These are phyloP conservation scores for Fusarium marasasianum DNA, from an alignment of 2,329 filamentous ascomycete genomes.

Conservation along the genomic window DNA sequence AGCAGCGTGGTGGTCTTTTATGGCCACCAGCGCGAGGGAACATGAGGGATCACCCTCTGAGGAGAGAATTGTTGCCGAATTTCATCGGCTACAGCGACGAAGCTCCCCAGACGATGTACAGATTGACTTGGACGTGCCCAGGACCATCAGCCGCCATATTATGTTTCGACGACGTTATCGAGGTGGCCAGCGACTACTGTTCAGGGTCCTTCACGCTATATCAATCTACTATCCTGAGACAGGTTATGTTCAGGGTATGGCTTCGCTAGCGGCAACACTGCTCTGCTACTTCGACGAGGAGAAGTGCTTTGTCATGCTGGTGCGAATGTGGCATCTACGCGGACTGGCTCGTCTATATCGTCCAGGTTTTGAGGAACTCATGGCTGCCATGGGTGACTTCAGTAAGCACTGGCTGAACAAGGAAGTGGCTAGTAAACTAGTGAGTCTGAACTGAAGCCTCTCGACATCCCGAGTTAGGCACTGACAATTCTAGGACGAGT, in stretches of 20 bases:
- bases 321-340: constrained; percentile 90
- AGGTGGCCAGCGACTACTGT: constrained; percentile 89
- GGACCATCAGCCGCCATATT: constrained; percentile 94
- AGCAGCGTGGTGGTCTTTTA: constrained; percentile 94
- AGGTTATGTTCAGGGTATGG: constrained; percentile 98
- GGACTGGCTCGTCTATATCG: constrained; percentile 87
- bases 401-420: constrained; percentile 84
- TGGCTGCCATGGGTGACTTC: constrained; percentile 86
- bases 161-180: constrained; percentile 95
- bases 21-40: constrained; percentile 78
- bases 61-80: constrained; percentile 75
- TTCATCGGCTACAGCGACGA: constrained; percentile 75
- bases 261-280: constrained; percentile 87
- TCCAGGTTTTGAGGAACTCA: constrained; percentile 84
- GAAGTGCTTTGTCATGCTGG: constrained; percentile 92
- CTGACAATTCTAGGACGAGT: constrained; percentile 65
- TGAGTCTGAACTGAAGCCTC: constrained; percentile 56
- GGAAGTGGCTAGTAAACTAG: constrained; percentile 82
- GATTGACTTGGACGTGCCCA: constrained; percentile 95
- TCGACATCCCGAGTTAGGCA: not conserved
- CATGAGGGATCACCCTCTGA: constrained; percentile 70
- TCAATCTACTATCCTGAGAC: constrained; percentile 91
- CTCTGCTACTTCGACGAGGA: constrained; percentile 98
- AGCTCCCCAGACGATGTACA: constrained; percentile 92
- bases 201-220: constrained; percentile 90